Base-by-base conservation (phyloP, 345 rosid genomes). In the Trapa bicornis region DNA sequence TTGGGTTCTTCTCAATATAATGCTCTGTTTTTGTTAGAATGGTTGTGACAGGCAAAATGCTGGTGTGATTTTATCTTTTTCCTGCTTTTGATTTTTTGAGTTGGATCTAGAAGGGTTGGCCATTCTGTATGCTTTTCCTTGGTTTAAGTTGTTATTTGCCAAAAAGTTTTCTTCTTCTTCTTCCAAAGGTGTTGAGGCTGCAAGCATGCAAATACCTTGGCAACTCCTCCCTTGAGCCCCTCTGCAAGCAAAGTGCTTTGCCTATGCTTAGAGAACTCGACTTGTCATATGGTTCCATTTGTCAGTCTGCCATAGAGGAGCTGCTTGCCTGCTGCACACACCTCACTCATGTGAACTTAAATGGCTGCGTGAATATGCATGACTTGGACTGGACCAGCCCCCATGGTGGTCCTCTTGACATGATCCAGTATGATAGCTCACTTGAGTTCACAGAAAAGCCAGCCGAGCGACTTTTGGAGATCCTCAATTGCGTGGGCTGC, bases 161-260 rank as follows among this genome's bases (percentile, higher is more conserved):
- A 29, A 41, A 22, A 22, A 22, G 29, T 22, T 72, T 8, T 32
- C 56, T 48, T 53, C 62, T 66, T 47, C 9, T 47, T 43, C 65
- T 61, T 66, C 68, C 70, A 62, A 54, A 94, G 97, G 96, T 94
- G 37, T 80, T 94, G 68, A 91, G 86, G 77, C 81, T 94, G 72
- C 99, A 91, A 81, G 99, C 99, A 4, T 94, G 99, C 90, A 94
- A 94, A 71, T 89, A 87, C 81, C 97, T 94, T 57, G 80, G 83
- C 3, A 87, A 94, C 79, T 77, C 88, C 14, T 86, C 99, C 67
- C 69, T 94, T 80, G 97, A 91, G 85, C 96, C 97, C 71, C 86
- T 94, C 65, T 94, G 89, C 82, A 91, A 85, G 80, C 79, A 80
- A 72, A 85, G 87, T 66, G 96, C 97, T 74, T 76, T 94, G 68